A percentile compares a stretch with the other conserved stretches of the same genome.
Evolutionary conservation across 768 basidiomycete species (phyloP).

Genomic region (Tephrocybe sp.): DNA sequence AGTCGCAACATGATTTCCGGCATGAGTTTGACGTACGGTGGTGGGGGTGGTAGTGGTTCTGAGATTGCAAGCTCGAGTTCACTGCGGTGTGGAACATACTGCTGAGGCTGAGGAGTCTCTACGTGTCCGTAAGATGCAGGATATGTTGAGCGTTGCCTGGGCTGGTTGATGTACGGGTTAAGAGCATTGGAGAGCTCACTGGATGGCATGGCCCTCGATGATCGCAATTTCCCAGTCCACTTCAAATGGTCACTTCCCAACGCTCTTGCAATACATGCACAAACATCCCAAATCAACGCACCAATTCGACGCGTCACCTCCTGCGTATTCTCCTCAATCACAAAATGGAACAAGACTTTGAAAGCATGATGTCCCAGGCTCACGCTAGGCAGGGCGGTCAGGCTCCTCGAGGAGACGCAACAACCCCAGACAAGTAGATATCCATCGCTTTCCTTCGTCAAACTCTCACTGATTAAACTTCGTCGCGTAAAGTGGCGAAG

Average conservation of each 20-base stretch:
- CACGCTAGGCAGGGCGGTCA: conserved; percentile 42
- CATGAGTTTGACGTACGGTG: conserved; percentile 26
- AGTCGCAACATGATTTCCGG: background rate
- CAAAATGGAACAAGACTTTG: conserved; percentile 51
- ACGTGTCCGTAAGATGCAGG: conserved; percentile 26
- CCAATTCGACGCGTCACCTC: conserved; percentile 44
- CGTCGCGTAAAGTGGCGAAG: conserved; percentile 64
- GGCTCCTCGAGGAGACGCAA: conserved; percentile 41
- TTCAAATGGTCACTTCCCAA: background rate
- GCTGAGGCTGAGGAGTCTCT: conserved; percentile 29
- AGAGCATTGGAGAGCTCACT: conserved; percentile 81
- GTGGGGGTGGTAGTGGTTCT: conserved; percentile 36
- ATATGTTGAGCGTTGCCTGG: conserved; percentile 30
- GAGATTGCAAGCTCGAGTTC: conserved; percentile 64
- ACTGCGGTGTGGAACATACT: conserved; percentile 55
- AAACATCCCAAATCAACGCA: conserved; percentile 25
- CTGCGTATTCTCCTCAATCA: conserved; percentile 13
- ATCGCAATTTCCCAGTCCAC: background rate
- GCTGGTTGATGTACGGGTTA: conserved; percentile 60
- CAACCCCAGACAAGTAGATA: conserved; percentile 74
- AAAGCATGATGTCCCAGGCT: conserved; percentile 47
- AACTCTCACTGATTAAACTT: background rate
- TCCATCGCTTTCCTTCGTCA: conserved; percentile 3
- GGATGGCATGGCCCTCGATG: conserved; percentile 46
- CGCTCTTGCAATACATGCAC: conserved; percentile 24